Evolutionary conservation across 2,329 filamentous ascomycete genomes (phyloP).

Genomic region (Acrodontium crateriforme): DNA sequence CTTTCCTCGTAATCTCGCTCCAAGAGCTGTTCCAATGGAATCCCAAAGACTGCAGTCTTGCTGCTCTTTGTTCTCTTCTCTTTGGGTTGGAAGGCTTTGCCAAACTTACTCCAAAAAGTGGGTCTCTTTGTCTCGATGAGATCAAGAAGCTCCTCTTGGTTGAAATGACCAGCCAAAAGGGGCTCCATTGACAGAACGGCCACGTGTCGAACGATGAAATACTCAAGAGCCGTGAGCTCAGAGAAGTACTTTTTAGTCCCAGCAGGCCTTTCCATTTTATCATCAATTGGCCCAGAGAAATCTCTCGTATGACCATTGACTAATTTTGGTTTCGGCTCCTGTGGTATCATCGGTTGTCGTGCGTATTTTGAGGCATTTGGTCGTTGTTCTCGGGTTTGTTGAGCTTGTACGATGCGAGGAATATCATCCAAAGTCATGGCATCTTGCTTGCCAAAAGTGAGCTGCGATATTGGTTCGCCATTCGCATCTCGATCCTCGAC

Average conservation of each 20-base stretch:
- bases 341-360: conserved; percentile 52
- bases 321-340: conserved; percentile 54
- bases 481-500: conserved; percentile 63
- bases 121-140: conserved; percentile 88
- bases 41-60: conserved; percentile 88
- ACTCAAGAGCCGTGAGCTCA: conserved; percentile 85
- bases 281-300: conserved; percentile 34
- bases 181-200: conserved; percentile 93
- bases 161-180: conserved; percentile 76
- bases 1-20: conserved; percentile 93
- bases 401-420: conserved; percentile 84
- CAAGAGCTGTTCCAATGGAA: conserved; percentile 74
- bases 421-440: conserved; percentile 92
- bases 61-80: conserved; percentile 65
- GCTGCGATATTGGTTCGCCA: conserved; percentile 53
- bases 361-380: conserved; percentile 66
- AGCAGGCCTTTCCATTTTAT: conserved; percentile 30
- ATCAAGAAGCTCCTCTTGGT: conserved; percentile 80
- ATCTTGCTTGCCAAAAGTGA: conserved; percentile 82
- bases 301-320: conserved; percentile 56
- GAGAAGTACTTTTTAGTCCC: conserved; percentile 79
- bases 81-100: conserved; percentile 59
- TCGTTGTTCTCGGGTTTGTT: conserved; percentile 83
- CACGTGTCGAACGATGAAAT: conserved; percentile 92
- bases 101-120: conserved; percentile 97